A percentile compares a stretch with the other conserved stretches of the same genome.
Conservation (phyloP, 2,329 filamentous ascomycete species). For the Colletotrichum ledebouriae region DNA sequence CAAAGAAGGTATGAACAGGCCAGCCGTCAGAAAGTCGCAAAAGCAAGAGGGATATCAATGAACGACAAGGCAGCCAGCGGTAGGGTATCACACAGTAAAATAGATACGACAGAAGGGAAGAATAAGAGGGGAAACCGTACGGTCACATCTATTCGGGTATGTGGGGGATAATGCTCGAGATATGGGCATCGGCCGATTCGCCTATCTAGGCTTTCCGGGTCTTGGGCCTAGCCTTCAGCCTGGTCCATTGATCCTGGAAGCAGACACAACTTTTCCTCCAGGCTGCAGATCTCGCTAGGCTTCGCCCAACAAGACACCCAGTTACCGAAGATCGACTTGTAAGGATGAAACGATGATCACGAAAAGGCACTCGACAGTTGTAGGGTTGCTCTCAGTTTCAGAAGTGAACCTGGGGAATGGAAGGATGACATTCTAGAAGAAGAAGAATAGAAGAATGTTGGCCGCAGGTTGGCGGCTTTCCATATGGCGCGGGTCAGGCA, state of each 20-base stretch:
- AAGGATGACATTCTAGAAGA: constrained; percentile 26
- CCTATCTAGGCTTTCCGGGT: background rate
- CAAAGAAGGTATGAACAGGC: constrained; percentile 21
- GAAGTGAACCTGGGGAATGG: constrained; percentile 11
- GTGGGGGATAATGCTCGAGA: constrained; percentile 27
- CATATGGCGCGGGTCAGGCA: constrained; percentile 27
- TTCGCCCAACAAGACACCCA: background rate
- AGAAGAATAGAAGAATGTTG: constrained; percentile 15
- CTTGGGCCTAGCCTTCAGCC: background rate
- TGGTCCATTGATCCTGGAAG: background rate
- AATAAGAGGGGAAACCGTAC: constrained; percentile 9
- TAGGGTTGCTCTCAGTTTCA: constrained; percentile 16
- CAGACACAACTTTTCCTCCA: background rate
- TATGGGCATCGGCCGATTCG: constrained; percentile 11
- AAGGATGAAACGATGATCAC: constrained; percentile 37
- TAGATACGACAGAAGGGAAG: constrained; percentile 14
- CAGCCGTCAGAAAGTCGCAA: constrained; percentile 23
- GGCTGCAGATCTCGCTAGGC: background rate
- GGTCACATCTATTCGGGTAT: constrained; percentile 7
- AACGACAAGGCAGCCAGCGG: background rate
- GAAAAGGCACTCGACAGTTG: background rate
- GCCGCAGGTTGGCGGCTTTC: background rate
- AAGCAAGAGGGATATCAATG: background rate
- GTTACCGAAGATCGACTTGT: constrained; percentile 28
- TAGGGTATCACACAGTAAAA: constrained; percentile 19